Percentiles rank a stretch among this genome's conserved stretches.
Conservation (phyloP, 2,329 filamentous ascomycete genomes). For the Trichoderma koningiopsis region DNA sequence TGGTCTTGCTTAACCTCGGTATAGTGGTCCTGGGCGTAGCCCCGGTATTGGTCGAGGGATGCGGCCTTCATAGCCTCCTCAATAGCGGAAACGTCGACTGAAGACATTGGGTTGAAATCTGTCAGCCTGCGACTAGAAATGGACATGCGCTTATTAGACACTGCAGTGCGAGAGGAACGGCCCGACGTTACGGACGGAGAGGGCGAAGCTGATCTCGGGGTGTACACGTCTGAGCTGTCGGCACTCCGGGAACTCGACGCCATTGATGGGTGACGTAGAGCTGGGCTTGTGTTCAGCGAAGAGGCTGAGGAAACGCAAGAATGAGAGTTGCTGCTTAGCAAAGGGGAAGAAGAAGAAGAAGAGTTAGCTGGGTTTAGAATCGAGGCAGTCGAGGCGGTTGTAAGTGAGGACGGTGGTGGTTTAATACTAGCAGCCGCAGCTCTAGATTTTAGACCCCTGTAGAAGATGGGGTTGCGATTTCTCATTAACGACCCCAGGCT, state of each 20-base stretch:
- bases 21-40: constrained; percentile 60
- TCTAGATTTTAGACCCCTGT: constrained; percentile 6
- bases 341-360: neutral
- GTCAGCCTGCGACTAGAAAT: constrained; percentile 54
- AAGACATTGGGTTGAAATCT: constrained; percentile 57
- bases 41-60: constrained; percentile 60
- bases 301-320: constrained; percentile 26
- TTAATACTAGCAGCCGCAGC: constrained; percentile 13
- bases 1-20: constrained; percentile 57
- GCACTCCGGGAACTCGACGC: constrained; percentile 38
- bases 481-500: constrained; percentile 28
- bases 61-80: constrained; percentile 64
- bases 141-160: constrained; percentile 55
- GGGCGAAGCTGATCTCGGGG: constrained; percentile 57
- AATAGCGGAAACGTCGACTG: constrained; percentile 58
- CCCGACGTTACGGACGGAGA: constrained; percentile 50
- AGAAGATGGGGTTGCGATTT: constrained; percentile 23
- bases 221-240: constrained; percentile 54
- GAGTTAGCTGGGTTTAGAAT: neutral
- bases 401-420: constrained; percentile 14
- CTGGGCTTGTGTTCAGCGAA: constrained; percentile 25
- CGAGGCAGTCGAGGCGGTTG: constrained; percentile 21
- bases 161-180: constrained; percentile 53
- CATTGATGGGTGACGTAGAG: constrained; percentile 34
- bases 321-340: constrained; percentile 29